Conservation (phyloP, 306 rosid species). For the Dicorynia guianensis region DNA sequence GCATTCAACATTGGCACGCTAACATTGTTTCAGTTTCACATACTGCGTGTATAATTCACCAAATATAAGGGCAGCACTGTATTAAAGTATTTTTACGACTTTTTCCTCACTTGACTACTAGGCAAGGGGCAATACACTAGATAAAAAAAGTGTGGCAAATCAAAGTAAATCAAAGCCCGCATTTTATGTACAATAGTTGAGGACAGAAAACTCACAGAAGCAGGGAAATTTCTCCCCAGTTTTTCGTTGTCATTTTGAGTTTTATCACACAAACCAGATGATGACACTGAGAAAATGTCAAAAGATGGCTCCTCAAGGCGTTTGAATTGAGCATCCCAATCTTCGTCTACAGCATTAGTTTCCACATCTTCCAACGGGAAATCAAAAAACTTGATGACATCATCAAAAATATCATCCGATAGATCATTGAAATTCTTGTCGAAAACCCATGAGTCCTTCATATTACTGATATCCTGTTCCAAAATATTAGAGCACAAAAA, state of each 20-base stretch:
- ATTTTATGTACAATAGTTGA: constrained; percentile 17
- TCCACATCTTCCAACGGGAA: constrained; percentile 84
- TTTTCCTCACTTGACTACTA: not conserved
- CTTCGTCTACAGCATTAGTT: constrained; percentile 50
- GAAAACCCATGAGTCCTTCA: constrained; percentile 64
- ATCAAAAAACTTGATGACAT: constrained; percentile 57
- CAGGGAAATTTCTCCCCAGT: constrained; percentile 42
- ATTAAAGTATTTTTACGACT: constrained; percentile 11
- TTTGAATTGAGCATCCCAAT: constrained; percentile 66
- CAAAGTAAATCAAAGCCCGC: constrained; percentile 2
- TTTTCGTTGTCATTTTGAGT: constrained; percentile 38
- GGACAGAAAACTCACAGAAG: constrained; percentile 58
- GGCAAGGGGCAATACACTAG: not conserved
- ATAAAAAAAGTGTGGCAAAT: not conserved
- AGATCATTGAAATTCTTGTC: constrained; percentile 62
- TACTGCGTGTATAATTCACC: constrained; percentile 6
- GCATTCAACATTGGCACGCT: not conserved
- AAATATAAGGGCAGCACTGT: constrained; percentile 31
- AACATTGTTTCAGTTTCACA: constrained; percentile 20
- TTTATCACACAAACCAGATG: constrained; percentile 42
- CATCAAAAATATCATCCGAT: constrained; percentile 59
- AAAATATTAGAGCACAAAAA: not conserved
- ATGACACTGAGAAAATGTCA: constrained; percentile 52
- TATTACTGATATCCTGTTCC: constrained; percentile 55
- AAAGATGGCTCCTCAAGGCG: constrained; percentile 56